Evolutionary conservation across 441 rosid species (phyloP), one percentile per base, ranked within the genome.

Genomic region (Jatropha podagrica): DNA sequence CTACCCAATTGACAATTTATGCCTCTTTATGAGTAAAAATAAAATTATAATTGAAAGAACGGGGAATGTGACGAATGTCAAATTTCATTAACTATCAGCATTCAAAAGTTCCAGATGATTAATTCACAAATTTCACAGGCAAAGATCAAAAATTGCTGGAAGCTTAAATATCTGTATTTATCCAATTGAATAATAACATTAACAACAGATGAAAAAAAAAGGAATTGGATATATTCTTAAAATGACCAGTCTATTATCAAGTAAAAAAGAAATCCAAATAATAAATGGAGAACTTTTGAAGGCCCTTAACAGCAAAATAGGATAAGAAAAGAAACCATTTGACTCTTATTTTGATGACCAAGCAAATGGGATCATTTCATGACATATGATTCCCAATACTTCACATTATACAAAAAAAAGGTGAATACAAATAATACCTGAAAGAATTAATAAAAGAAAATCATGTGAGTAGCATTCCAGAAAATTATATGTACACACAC

Each of bases 291-390:
- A 64, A 52, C 65, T 59, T 54, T n/a, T 20, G 27, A 14, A 17
- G 65, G 41, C 42, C 66, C 48, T 46, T 40, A 59, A 44, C 41
- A 14, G 59, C 52, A 58, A 59, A 70, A 54, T 40, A 42, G 4
- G 48, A 71, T 7, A 71, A 51, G 41, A 58, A 58, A 63, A 59
- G n/a, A n/a, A 42, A 59, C 17, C 27, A n/a, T 42, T 71, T 27
- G 41, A 42, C 32, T 42, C 14, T 51, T 71, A 7, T 5, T 58
- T 44, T 13, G 2, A 70, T 38, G 38, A 9, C 63, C 63, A 44
- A 14, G 17, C 7, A 18, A 7, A 71, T 49, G 23, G 3, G n/a
- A 71, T 71, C 41, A 71, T 23, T 15, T 41, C 4, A 32, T 40
- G 38, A 23, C 41, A n/a, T 40, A 56, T 69, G 37, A 68, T 27